A percentile compares a stretch with the other conserved stretches of the same genome.
Conservation (phyloP, 164 flowering plant genomes). For the Berberis thunbergii region DNA sequence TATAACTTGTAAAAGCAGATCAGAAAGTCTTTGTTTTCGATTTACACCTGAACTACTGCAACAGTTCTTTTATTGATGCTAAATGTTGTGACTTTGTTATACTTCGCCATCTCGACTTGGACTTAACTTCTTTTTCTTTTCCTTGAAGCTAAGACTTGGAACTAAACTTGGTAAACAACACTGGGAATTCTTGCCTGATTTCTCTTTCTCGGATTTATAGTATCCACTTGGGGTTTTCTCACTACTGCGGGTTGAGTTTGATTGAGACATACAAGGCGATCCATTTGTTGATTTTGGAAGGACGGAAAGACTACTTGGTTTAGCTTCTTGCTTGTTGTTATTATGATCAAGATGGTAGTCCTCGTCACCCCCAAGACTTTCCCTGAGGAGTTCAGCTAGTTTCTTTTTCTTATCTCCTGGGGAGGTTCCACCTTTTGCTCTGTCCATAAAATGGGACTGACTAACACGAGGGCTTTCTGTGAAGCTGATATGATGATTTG, state of each 20-base stretch:
- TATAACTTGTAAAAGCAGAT: not conserved
- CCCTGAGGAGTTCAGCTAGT: slow-evolving; percentile 58
- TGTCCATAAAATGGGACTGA: slow-evolving; percentile 15
- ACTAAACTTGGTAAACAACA: slow-evolving; percentile 68
- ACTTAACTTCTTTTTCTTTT: slow-evolving; percentile 44
- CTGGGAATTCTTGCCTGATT: slow-evolving; percentile 24
- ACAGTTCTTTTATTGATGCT: not conserved
- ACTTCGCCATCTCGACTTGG: slow-evolving; percentile 12
- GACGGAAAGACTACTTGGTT: slow-evolving; percentile 11
- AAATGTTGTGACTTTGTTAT: not conserved
- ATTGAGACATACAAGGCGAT: slow-evolving; percentile 21
- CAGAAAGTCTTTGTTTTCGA: not conserved
- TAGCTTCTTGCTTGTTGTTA: slow-evolving; percentile 1
- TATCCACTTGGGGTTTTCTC: slow-evolving; percentile 41
- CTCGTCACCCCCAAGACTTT: slow-evolving; percentile 28
- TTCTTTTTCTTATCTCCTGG: slow-evolving; percentile 54
- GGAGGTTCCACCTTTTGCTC: slow-evolving; percentile 23
- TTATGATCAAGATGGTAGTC: slow-evolving; percentile 7
- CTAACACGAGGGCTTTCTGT: slow-evolving; percentile 20
- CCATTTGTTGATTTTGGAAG: slow-evolving; percentile 25
- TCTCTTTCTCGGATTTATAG: slow-evolving; percentile 21
- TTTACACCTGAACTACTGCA: not conserved
- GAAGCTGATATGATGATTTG: slow-evolving; percentile 28
- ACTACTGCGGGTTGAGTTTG: slow-evolving; percentile 13
- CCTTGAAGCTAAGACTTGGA: slow-evolving; percentile 37